Conservation (phyloP, 2,329 filamentous ascomycete species). For the Rugonectria rugulosa region DNA sequence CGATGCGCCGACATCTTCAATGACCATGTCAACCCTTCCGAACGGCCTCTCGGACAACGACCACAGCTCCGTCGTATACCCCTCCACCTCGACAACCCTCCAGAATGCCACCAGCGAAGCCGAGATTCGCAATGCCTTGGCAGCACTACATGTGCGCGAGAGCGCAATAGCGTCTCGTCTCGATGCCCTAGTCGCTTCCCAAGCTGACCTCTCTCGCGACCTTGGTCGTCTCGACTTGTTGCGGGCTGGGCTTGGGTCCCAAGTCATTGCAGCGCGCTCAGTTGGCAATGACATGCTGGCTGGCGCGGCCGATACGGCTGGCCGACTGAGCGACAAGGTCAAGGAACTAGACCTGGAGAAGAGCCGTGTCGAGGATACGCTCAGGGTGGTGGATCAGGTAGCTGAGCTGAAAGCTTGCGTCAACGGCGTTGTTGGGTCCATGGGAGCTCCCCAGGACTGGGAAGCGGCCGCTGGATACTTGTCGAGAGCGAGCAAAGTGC, state of each 20-base stretch:
- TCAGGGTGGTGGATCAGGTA: constrained; percentile 94
- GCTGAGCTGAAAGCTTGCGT: constrained; percentile 97
- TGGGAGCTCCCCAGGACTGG: constrained; percentile 99
- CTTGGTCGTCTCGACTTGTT: constrained; percentile 87
- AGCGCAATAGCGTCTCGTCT: constrained; percentile 76
- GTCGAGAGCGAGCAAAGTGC: constrained; percentile 81
- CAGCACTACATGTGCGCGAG: constrained; percentile 79
- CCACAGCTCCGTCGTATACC: constrained; percentile 40
- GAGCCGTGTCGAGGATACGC: constrained; percentile 85
- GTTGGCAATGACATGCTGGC: constrained; percentile 93
- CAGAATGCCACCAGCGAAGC: constrained; percentile 76
- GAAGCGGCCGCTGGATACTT: constrained; percentile 94
- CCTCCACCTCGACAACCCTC: constrained; percentile 52
- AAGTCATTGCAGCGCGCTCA: constrained; percentile 81
- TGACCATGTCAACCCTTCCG: constrained; percentile 57
- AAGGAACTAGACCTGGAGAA: constrained; percentile 91
- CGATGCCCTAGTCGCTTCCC: constrained; percentile 78
- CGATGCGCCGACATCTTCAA: constrained; percentile 52
- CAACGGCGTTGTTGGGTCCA: constrained; percentile 90
- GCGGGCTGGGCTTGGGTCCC: constrained; percentile 85
- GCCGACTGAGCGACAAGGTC: constrained; percentile 85
- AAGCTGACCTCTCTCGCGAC: constrained; percentile 86
- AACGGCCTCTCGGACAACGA: constrained; percentile 52
- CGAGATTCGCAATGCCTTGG: constrained; percentile 81
- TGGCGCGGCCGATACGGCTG: constrained; percentile 83